Evolutionary conservation across 169 alveolate species (phyloP).

Genomic region (Plasmodium vinckei): DNA sequence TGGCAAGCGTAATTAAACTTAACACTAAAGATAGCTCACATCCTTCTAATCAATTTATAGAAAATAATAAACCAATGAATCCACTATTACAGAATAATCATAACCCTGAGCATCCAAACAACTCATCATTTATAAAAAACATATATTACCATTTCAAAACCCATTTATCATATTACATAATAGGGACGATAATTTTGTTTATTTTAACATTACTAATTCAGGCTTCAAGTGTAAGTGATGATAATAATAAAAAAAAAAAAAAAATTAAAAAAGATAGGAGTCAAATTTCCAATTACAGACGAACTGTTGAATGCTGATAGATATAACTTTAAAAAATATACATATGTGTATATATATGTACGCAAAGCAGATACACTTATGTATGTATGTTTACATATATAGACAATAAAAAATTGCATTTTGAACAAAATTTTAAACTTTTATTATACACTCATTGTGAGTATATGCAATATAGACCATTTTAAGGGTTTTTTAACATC

Average conservation of each 20-base stretch:
- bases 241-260: conserved; percentile 35
- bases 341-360: neutral
- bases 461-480: no score
- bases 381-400: neutral
- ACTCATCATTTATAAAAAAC: conserved; percentile 28
- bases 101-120: conserved; percentile 15
- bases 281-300: conserved; percentile 51
- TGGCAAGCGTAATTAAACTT: conserved; percentile 34
- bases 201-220: conserved; percentile 48
- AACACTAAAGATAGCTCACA: conserved; percentile 16
- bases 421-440: neutral
- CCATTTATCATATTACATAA: conserved; percentile 27
- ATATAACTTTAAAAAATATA: neutral
- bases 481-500: no score
- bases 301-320: conserved; percentile 44
- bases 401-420: neutral
- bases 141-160: conserved; percentile 31
- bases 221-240: conserved; percentile 57
- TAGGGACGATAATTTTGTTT: conserved; percentile 36
- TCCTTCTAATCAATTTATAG: conserved; percentile 13
- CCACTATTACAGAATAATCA: conserved; percentile 17
- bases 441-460: no score
- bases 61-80: conserved; percentile 6
- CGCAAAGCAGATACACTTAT: neutral
- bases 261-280: conserved; percentile 39